Base-by-base conservation (phyloP, 2,329 filamentous ascomycete species). In the Fusarium compactum region DNA sequence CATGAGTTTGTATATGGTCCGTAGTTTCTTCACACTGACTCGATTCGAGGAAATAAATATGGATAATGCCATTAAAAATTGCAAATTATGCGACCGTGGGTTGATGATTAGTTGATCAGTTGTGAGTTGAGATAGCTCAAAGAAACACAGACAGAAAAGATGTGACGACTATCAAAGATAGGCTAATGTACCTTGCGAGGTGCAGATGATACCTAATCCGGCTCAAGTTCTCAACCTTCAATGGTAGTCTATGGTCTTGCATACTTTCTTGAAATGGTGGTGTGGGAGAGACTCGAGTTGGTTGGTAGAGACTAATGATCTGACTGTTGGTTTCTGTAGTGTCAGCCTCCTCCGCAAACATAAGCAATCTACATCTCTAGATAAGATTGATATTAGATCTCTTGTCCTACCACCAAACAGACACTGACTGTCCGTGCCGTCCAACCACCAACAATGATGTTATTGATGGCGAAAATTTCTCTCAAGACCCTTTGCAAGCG, bases 221-320 rank as follows among this genome's bases (percentile, higher is more conserved):
- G 62, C 53, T 63, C 55, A 48, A 58, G 44, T 32, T 55, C 53
- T 63, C 55, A 48, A 58, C 45, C 38, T 58, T 64, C 11, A 44
- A 57, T 59, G 29, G 51, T 29, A n/a, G n/a, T n/a, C n/a, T n/a
- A 24, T 67, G 52, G 61, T 25, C 41, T 30, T 56, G 52, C 48
- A 64, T 59, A 34, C 41, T 50, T 55, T 38, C 52, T 40, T 27
- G 43, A 18, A 27, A 27, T 47, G 51, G 40, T 68, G 67, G 67
- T 70, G 62, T 70, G 54, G 40, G 32, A 48, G 50, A 64, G 44
- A 30, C 27, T 47, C 20, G 34, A 57, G 50, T 22, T 69, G 65
- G 65, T 67, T 68, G 58, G 64, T 30, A 57, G 58, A 50, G 55
- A 51, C 58, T 32, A n/a, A 41, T 58, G 52, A 55, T 67, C 48